Conservation (phyloP, 768 basidiomycete species). For the Paxillus involutus region DNA sequence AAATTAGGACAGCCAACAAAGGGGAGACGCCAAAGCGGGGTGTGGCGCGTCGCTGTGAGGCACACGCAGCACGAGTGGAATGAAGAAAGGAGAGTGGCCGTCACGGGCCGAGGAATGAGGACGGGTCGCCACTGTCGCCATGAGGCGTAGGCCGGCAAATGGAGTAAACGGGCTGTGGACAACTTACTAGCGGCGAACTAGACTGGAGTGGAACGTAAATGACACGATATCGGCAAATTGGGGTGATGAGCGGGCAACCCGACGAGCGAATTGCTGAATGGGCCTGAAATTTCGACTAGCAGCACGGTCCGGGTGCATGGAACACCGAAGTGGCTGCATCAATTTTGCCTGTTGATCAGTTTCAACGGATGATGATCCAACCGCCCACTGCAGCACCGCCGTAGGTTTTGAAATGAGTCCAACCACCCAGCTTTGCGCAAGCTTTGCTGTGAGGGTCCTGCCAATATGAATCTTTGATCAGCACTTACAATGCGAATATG, state of each 20-base stretch:
- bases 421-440: too few relatives aligned
- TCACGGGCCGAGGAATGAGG: not conserved
- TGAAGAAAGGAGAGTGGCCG: conserved; percentile 3
- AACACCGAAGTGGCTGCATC: too few relatives aligned
- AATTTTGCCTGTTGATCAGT: too few relatives aligned
- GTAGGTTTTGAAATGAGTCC: too few relatives aligned
- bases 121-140: conserved; percentile 2
- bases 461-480: too few relatives aligned
- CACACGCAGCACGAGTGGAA: conserved; percentile 1
- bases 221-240: not conserved
- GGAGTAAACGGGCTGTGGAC: not conserved
- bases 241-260: conserved; percentile 1
- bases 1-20: not conserved
- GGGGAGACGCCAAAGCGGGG: not conserved
- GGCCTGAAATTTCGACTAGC: too few relatives aligned
- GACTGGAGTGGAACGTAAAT: conserved; percentile 11
- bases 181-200: not conserved
- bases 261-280: too few relatives aligned
- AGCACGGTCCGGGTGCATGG: too few relatives aligned
- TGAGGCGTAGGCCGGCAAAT: conserved; percentile 12
- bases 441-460: too few relatives aligned
- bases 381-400: too few relatives aligned
- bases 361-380: too few relatives aligned
- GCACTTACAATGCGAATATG: too few relatives aligned
- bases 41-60: conserved; percentile 4